Conservation (phyloP, 768 basidiomycete genomes). For the Hygrophorus pudorinus region DNA sequence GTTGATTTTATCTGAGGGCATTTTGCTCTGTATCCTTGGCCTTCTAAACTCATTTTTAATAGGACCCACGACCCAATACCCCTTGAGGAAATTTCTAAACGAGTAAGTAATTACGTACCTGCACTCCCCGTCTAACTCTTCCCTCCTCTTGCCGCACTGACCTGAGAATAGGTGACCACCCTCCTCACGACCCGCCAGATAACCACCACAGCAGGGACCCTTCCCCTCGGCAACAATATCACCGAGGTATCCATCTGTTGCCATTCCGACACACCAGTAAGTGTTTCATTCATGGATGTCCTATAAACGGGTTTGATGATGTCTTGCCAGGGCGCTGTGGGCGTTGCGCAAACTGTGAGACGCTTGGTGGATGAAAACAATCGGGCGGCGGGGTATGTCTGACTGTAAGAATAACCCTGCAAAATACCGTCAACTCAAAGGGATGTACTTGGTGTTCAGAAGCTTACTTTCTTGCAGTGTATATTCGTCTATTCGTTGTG, state of each 20-base stretch:
- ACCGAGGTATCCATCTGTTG: conserved; percentile 51
- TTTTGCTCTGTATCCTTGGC: background rate
- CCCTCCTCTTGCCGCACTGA: too few species aligned
- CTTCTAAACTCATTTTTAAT: too few species aligned
- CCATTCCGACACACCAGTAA: conserved; percentile 55
- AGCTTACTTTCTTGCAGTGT: too few species aligned
- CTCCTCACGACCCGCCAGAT: conserved; percentile 34
- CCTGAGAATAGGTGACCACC: conserved; percentile 28
- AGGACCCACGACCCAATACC: too few species aligned
- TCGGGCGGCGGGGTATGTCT: conserved; percentile 18
- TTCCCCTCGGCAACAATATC: conserved; percentile 35
- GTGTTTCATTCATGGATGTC: conserved; percentile 14
- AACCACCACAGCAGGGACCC: conserved; percentile 34
- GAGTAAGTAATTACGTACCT: too few species aligned
- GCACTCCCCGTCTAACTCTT: too few species aligned
- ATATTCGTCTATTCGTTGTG: too few species aligned
- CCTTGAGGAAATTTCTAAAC: too few species aligned
- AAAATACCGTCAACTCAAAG: too few species aligned
- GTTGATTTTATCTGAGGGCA: background rate
- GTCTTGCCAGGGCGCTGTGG: conserved; percentile 35
- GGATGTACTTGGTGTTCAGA: too few species aligned
- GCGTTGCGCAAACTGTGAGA: conserved; percentile 43
- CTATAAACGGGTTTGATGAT: background rate
- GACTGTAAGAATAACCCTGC: background rate
- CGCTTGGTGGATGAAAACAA: conserved; percentile 47